Evolutionary conservation across 768 basidiomycete genomes (phyloP).

Genomic region (Lactifluus piperatus): DNA sequence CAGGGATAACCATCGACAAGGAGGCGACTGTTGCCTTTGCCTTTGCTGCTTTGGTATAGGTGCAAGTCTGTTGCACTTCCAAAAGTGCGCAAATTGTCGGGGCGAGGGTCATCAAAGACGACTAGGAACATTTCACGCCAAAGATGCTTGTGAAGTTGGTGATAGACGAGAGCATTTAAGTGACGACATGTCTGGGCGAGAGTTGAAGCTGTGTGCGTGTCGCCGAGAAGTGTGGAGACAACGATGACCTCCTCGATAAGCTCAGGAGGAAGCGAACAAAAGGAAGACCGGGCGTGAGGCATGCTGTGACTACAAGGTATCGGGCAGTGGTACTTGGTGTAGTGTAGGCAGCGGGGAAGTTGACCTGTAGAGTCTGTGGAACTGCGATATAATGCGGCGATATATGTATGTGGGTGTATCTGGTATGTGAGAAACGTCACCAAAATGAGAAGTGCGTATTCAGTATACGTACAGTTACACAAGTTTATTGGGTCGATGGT

Average conservation of each 20-base stretch:
- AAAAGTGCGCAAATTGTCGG: neutral
- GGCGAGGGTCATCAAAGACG: conserved; percentile 30
- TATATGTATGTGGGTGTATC: no score
- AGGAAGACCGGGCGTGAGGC: neutral
- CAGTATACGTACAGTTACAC: neutral
- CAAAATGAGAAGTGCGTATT: neutral
- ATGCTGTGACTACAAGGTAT: neutral
- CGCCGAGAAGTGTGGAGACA: conserved; percentile 21
- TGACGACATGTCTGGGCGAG: conserved; percentile 29
- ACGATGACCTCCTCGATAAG: conserved; percentile 30
- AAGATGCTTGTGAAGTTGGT: conserved; percentile 27
- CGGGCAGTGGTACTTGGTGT: no score
- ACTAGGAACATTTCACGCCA: conserved; percentile 34
- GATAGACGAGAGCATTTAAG: conserved; percentile 27
- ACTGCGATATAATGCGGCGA: no score
- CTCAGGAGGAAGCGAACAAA: conserved; percentile 27
- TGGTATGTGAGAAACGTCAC: neutral
- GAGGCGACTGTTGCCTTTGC: neutral
- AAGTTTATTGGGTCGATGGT: neutral
- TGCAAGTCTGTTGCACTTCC: neutral
- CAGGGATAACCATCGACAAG: conserved; percentile 13
- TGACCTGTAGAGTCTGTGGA: no score
- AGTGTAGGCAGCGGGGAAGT: no score
- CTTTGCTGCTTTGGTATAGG: neutral
- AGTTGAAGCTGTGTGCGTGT: conserved; percentile 25